Conservation (phyloP, 2,329 filamentous ascomycete species). For the Botryotinia convoluta region DNA sequence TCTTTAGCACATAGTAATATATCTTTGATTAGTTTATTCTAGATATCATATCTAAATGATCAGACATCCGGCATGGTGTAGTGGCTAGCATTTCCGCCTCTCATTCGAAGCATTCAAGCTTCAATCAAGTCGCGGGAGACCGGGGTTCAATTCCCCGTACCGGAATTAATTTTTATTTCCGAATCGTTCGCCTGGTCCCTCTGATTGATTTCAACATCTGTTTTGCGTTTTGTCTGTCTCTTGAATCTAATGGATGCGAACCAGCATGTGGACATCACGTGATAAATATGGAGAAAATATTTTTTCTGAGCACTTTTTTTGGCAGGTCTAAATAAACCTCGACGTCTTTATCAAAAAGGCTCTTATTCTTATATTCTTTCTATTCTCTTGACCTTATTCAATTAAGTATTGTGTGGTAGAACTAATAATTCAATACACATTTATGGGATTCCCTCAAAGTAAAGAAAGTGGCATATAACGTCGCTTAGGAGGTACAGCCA, state of each 20-base stretch:
- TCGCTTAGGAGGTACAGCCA: neutral
- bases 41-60: no score
- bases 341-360: neutral
- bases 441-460: neutral
- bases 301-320: neutral
- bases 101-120: neutral
- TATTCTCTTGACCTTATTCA: neutral
- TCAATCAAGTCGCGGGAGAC: constrained; percentile 9
- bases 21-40: no score
- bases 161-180: neutral
- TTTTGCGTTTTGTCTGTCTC: neutral
- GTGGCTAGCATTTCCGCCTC: constrained; percentile 21
- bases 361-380: neutral
- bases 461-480: neutral
- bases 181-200: no score
- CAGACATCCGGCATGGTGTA: constrained; percentile 10
- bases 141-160: constrained; percentile 20
- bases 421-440: neutral
- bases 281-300: neutral
- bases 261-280: neutral
- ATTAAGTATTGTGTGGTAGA: neutral
- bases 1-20: neutral
- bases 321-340: neutral
- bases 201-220: neutral
- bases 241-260: neutral